Conservation (phyloP, 495 filamentous ascomycete species). For the Aspergillus heteromorphus region DNA sequence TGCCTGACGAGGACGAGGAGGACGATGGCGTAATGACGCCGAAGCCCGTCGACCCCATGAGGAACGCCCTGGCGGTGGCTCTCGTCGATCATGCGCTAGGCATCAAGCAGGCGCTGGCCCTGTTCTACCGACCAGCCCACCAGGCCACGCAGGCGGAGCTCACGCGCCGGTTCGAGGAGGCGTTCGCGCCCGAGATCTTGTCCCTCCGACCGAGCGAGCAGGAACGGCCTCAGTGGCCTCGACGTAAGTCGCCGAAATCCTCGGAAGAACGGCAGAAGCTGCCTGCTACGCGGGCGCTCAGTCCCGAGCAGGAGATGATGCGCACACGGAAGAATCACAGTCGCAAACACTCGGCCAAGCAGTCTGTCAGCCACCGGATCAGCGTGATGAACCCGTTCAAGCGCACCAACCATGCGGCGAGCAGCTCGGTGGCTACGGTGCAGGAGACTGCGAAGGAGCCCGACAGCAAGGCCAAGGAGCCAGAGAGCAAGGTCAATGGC, state of each 20-base stretch:
- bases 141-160: conserved; percentile 55
- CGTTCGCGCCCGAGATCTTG: conserved; percentile 45
- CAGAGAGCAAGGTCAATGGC: conserved; percentile 21
- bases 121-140: conserved; percentile 56
- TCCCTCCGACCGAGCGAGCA: conserved; percentile 25
- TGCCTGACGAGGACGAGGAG: conserved; percentile 51
- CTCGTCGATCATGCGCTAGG: conserved; percentile 84
- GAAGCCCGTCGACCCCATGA: conserved; percentile 55
- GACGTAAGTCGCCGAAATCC: conserved; percentile 22
- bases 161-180: conserved; percentile 41
- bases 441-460: conserved; percentile 21
- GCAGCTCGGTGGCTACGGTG: conserved; percentile 33
- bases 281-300: conserved; percentile 26
- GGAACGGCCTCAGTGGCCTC: conserved; percentile 21
- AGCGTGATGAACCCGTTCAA: conserved; percentile 47
- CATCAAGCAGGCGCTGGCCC: conserved; percentile 74
- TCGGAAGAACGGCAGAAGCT: conserved; percentile 22
- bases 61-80: conserved; percentile 79
- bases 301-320: conserved; percentile 36
- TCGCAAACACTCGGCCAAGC: conserved; percentile 33
- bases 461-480: neutral
- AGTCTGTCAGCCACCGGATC: conserved; percentile 43
- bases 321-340: conserved; percentile 29
- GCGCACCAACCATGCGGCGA: conserved; percentile 33
- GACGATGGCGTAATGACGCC: conserved; percentile 32